Base-by-base conservation (phyloP, 2,329 filamentous ascomycete genomes). In the Fusarium falciforme region DNA sequence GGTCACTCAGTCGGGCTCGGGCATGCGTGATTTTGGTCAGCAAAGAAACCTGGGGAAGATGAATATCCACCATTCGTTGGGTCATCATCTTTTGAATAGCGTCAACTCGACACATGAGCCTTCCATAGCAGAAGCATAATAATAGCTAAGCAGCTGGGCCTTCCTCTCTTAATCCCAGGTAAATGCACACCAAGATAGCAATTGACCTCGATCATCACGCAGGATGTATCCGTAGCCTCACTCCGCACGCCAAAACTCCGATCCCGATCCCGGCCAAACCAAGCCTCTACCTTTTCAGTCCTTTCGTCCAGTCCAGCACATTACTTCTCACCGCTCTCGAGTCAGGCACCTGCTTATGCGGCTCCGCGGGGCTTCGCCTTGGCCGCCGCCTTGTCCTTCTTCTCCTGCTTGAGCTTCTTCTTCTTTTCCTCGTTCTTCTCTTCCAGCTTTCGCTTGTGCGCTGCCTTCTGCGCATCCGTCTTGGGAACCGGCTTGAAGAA, bases 401-500 rank as follows among this genome's bases (percentile, higher is more conserved):
- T 95, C 67, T 97, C 94, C 72, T 94, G 91, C 89, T 98, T 99
- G 76, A 93, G 88, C 86, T 95, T 97, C 89, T 98, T 98, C 87
- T 96, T 98, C 84, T 94, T 95, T 77, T 95, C 93, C 78, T 95
- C 95, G 35, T 94, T 88, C 86, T 97, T 97, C 85, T 95, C 94
- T 61, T 98, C 96, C 40, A 96, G 89, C 87, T 98, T 99, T 76
- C 96, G 90, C 89, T 99, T 99, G 79, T 97, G 86, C 47, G 84
- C 91, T 63, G 93, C 92, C 84, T 96, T 93, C 85, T 99, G 92
- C 73, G 92, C 93, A 0, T 95, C 93, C 0, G 95, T 94, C 87
- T 96, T 97, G 70, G 94, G 93, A 17, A 97, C 85, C 1, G 94
- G 92, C 86, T 98, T 98, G 89, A 99, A 99, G 86, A 99, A 99